Percentiles rank a stretch among this genome's conserved stretches.
Conservation (phyloP, 768 basidiomycete genomes). For the Amanita brunnescens region DNA sequence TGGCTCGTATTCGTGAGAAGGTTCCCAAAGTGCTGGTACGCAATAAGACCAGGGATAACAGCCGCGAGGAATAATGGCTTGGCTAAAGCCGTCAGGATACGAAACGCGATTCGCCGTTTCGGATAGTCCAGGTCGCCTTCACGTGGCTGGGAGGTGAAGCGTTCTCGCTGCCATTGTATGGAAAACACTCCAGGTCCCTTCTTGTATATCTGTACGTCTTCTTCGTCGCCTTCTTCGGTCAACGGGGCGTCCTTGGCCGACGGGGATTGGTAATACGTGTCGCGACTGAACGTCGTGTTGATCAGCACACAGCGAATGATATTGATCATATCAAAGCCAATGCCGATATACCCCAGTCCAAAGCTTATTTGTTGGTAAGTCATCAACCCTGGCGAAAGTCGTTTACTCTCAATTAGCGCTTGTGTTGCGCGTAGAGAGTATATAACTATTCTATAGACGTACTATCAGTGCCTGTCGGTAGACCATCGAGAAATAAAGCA, state of each 20-base stretch:
- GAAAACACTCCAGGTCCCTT: background rate
- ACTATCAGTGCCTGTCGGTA: background rate
- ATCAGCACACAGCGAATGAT: slow-evolving; percentile 30
- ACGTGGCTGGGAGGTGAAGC: slow-evolving; percentile 14
- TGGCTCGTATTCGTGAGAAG: slow-evolving; percentile 12
- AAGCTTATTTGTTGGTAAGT: slow-evolving; percentile 24
- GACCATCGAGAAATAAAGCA: background rate
- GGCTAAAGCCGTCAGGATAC: slow-evolving; percentile 19
- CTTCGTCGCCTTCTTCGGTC: slow-evolving; percentile 11
- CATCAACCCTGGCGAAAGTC: slow-evolving; percentile 16
- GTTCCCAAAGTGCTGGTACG: slow-evolving; percentile 15
- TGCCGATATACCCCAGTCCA: slow-evolving; percentile 24
- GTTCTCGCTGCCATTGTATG: slow-evolving; percentile 10
- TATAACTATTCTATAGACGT: slow-evolving; percentile 21
- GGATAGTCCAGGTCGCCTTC: slow-evolving; percentile 24
- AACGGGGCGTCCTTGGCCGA: slow-evolving; percentile 11
- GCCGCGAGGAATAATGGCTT: slow-evolving; percentile 22
- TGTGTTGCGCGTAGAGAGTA: slow-evolving; percentile 23
- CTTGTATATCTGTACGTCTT: background rate
- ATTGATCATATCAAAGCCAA: slow-evolving; percentile 25
- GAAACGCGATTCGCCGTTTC: slow-evolving; percentile 17
- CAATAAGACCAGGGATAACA: slow-evolving; percentile 22
- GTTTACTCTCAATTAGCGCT: slow-evolving; percentile 12
- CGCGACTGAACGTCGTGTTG: slow-evolving; percentile 28
- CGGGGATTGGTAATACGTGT: slow-evolving; percentile 20